phyloP scores from a whole-genome alignment of 176 grass and related monocot species.

The Eleusine coracana region DNA sequence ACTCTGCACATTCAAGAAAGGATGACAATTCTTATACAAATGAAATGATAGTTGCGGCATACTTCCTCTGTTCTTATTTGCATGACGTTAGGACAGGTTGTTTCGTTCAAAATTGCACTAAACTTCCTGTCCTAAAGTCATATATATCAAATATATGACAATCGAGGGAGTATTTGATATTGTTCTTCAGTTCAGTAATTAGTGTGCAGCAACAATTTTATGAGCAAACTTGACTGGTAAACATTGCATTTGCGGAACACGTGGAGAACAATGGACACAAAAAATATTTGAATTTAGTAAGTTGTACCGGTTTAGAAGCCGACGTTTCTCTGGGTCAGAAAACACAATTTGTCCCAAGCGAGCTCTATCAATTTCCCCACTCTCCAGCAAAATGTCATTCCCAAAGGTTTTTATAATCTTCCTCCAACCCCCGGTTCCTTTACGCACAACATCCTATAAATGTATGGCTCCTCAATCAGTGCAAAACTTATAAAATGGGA shows the following conservation, averaged over 20 bases:
- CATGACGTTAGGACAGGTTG: too few relatives aligned
- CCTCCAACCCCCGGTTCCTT: constrained; percentile 85
- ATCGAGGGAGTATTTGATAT: background rate
- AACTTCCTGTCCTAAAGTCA: too few relatives aligned
- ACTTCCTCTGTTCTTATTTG: too few relatives aligned
- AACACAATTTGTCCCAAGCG: constrained; percentile 85
- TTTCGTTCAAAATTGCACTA: too few relatives aligned
- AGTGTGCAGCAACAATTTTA: background rate
- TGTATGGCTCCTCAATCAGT: constrained; percentile 27
- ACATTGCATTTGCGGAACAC: background rate
- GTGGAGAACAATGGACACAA: background rate
- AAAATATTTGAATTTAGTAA: background rate
- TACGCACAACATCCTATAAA: constrained; percentile 75
- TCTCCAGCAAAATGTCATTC: constrained; percentile 72
- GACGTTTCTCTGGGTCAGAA: constrained; percentile 68
- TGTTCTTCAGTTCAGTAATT: background rate
- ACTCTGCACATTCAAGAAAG: background rate
- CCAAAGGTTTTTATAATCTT: constrained; percentile 87
- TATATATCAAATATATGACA: too few relatives aligned
- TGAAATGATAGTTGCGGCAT: background rate
- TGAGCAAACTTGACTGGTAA: background rate
- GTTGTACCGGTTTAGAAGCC: constrained; percentile 71
- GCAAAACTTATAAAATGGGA: background rate
- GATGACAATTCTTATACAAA: background rate
- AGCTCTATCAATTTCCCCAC: constrained; percentile 87